Evolutionary conservation across 208 protist genomes (phyloP).

Genomic region (Acanthamoeba lenticulata): DNA sequence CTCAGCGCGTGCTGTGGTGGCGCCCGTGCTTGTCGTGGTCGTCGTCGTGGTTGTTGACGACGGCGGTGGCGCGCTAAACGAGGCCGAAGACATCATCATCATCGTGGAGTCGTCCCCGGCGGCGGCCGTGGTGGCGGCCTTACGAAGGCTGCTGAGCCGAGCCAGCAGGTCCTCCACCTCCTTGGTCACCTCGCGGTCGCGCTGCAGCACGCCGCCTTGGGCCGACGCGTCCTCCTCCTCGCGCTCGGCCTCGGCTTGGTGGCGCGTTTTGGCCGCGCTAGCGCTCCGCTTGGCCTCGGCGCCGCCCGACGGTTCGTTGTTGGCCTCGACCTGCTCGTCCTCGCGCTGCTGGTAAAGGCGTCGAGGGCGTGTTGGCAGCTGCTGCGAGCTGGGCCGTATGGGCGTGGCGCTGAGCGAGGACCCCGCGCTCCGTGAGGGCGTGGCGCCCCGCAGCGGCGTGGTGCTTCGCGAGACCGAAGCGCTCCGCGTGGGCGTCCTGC

Average conservation of each 20-base stretch:
- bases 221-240: neutral
- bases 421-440: no score
- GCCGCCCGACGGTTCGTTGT: no score
- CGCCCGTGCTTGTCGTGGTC: neutral
- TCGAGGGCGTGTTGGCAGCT: no score
- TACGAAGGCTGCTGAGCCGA: neutral
- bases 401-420: no score
- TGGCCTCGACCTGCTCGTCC: no score
- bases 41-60: neutral
- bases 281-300: no score
- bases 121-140: neutral
- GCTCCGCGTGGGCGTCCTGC: no score
- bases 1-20: neutral
- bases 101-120: neutral
- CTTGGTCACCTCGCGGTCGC: neutral
- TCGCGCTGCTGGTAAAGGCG: no score
- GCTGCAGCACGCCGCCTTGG: neutral
- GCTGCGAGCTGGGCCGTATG: no score
- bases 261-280: neutral
- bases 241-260: neutral
- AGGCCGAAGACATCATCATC: neutral
- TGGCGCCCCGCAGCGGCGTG: no score
- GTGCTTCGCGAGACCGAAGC: no score
- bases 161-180: slow-evolving; percentile 29
- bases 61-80: no score